Base-by-base conservation (phyloP, 345 rosid species). In the Dimocarpus longan region DNA sequence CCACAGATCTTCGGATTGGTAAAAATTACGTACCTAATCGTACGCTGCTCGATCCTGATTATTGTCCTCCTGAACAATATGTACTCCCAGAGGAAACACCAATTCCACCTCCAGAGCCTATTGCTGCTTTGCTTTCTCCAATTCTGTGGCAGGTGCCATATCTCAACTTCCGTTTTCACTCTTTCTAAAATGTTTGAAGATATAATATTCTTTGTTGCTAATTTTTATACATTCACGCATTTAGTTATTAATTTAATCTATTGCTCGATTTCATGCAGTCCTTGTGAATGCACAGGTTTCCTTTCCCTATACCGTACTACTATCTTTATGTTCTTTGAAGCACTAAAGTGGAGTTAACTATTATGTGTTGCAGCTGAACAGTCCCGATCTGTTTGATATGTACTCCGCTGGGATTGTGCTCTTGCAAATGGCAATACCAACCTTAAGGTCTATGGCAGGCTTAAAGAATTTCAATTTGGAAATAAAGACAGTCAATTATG, bases 31-130 rank as follows among this genome's bases (percentile, higher is more conserved):
- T 91, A 69, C 98, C 98, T 0, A 66, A 93, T 16, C 86, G 89
- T 42, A 78, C 84, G 10, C 87, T 95, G 81, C 91, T 95, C 10
- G 99, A 95, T 85, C 98, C 99, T 24, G 97, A 88, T 80, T 95
- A 91, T 71, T 95, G 93, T 75, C 99, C 98, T 19, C 99, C 98
- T 10, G 99, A 95, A 83, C 89, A 89, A 59, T 95, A 89, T 84
- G 99, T 95, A 54, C 96, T 95, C 68, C 99, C 99, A 0, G 98
- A 93, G 88, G 91, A 90, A 85, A 93, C 98, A 12, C 99, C 97
- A 2, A 90, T 87, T 66, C 99, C 98, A 73, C 99, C 99, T 26
- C 97, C 97, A 0, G 98, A 90, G 87, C 99, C 99, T 0, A 84
- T 93, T 64, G 99, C 98, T 60, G 97, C 99, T 52, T 83, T 95